Evolutionary conservation across 805 yeast species (phyloP), one percentile per base, ranked within the genome.

Genomic region (Candida boleticola): DNA sequence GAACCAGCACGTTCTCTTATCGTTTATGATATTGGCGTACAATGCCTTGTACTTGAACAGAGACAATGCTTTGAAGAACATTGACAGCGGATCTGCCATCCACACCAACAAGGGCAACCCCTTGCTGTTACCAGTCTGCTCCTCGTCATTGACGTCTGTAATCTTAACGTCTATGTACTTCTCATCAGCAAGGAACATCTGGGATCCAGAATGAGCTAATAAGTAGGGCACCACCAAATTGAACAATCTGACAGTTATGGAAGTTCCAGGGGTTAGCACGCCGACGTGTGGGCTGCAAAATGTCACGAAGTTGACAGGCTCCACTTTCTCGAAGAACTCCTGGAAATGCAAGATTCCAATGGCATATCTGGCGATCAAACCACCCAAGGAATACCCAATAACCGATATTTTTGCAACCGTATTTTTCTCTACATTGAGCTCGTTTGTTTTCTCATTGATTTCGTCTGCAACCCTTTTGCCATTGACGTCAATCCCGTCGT

Each of bases 401-500:
- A 70, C 54, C 33, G 71, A 64, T 40, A 70, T 54, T 42, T 65
- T 66, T 14, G 58, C 53, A 16, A 70, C 73, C 13, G 45, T 50
- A n/a, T 57, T 61, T 11, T 57, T n/a, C 9, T 39, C 46, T 1
- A 32, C 30, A 3, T 29, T 38, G 17, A 55, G 21, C 3, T 49
- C 48, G 3, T 40, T 33, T 3, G 61, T 55, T 43, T 60, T 54
- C 3, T 41, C 51, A 18, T 49, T 30, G 37, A 89, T 80, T 60
- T 89, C 96, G 40, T 74, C 74, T 1, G 85, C 80, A 5, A 86
- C 83, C 18, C 95, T 68, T 38, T 80, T 70, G 1, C 95, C 96
- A 55, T 93, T 87, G 21, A 87, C 80, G 50, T 88, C 95, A 18
- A 88, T 80, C 2, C 96, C 96, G 55, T 89, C 96, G 52, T 87